A percentile compares a stretch with the other conserved stretches of the same genome.
Conservation (phyloP, 306 rosid species). For the Medicago arabica region DNA sequence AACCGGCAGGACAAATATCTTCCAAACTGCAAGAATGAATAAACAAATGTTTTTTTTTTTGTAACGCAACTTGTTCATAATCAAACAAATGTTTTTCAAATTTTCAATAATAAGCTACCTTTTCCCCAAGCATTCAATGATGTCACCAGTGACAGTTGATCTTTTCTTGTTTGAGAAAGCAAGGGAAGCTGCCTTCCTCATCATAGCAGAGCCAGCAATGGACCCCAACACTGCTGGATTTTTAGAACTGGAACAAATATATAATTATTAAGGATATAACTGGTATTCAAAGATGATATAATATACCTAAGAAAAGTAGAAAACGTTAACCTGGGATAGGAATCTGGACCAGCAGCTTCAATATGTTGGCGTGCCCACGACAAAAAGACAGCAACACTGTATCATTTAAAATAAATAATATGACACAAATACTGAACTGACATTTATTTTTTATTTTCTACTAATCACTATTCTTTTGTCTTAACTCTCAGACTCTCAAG, state of each 20-base stretch:
- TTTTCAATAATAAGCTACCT: conserved; percentile 56
- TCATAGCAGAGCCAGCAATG: conserved; percentile 81
- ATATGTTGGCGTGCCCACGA: conserved; percentile 76
- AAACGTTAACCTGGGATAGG: conserved; percentile 55
- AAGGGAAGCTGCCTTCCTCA: conserved; percentile 90
- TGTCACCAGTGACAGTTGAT: conserved; percentile 86
- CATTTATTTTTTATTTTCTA: conserved; percentile 33
- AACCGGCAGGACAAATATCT: conserved; percentile 69
- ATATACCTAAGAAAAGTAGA: background rate
- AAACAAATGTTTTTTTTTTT: conserved; percentile 13
- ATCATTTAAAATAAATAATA: conserved; percentile 28
- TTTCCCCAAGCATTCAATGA: conserved; percentile 84
- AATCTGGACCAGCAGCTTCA: conserved; percentile 41
- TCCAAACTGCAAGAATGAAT: conserved; percentile 68
- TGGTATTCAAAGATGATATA: conserved; percentile 9
- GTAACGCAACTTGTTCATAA: background rate
- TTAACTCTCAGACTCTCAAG: background rate
- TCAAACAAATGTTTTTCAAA: background rate
- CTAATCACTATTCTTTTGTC: background rate
- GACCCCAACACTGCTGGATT: conserved; percentile 84
- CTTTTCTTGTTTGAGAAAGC: conserved; percentile 83
- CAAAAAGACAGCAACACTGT: conserved; percentile 81
- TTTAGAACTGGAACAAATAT: conserved; percentile 49
- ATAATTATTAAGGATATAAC: conserved; percentile 26
- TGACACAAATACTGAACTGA: background rate